A percentile compares a stretch with the other conserved stretches of the same genome.
Evolutionary conservation across 2,329 filamentous ascomycete species (phyloP).

Genomic region (Aspergillus sp.): DNA sequence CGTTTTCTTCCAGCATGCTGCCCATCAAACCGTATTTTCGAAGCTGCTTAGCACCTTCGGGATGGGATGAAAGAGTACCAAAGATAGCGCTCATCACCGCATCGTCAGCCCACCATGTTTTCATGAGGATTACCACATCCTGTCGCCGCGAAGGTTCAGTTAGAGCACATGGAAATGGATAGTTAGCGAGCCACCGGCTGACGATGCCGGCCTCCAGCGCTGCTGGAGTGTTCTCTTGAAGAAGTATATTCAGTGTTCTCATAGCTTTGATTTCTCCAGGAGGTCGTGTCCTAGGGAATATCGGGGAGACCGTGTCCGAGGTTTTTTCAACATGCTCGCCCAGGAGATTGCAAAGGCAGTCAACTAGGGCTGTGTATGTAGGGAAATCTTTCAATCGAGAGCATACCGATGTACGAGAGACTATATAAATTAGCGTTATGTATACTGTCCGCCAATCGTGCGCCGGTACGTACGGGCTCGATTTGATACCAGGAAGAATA

Average conservation of each 20-base stretch:
- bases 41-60: constrained; percentile 42
- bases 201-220: constrained; percentile 65
- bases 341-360: constrained; percentile 44
- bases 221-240: constrained; percentile 59
- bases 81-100: constrained; percentile 46
- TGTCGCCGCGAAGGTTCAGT: constrained; percentile 49
- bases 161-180: constrained; percentile 64
- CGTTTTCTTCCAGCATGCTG: constrained; percentile 48
- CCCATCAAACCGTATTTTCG: constrained; percentile 45
- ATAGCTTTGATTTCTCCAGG: constrained; percentile 45
- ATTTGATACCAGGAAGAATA: constrained; percentile 45
- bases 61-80: constrained; percentile 36
- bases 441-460: background rate
- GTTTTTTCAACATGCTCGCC: constrained; percentile 38
- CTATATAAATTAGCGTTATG: constrained; percentile 21
- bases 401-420: constrained; percentile 37
- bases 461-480: constrained; percentile 33
- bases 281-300: constrained; percentile 42
- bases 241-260: constrained; percentile 59
- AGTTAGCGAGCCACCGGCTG: constrained; percentile 71
- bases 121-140: constrained; percentile 43
- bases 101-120: constrained; percentile 44
- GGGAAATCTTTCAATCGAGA: constrained; percentile 33
- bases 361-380: constrained; percentile 41
- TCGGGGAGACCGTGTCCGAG: constrained; percentile 35